These are phyloP conservation scores for Austroboletus festivus DNA, from an alignment of 768 basidiomycete species.

Conservation along the genomic window DNA sequence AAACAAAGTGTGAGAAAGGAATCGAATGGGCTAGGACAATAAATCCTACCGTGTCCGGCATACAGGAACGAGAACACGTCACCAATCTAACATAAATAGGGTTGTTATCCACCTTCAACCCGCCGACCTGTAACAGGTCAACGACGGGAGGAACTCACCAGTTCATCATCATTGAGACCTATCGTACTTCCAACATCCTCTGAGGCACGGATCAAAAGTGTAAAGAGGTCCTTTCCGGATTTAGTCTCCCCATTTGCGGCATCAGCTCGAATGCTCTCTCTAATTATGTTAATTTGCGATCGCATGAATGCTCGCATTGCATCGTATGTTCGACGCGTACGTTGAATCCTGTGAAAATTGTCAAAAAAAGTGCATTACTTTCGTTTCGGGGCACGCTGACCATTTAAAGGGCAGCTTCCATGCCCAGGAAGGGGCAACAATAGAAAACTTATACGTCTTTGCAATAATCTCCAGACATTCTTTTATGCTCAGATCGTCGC, in stretches of 20 bases:
- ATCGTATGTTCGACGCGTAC: slow-evolving; percentile 18
- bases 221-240: slow-evolving; percentile 10
- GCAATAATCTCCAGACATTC: slow-evolving; percentile 11
- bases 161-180: slow-evolving; percentile 12
- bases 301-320: slow-evolving; percentile 15
- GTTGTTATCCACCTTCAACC: background rate
- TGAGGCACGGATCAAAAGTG: slow-evolving; percentile 15
- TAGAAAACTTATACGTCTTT: background rate
- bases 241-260: background rate
- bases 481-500: slow-evolving; percentile 6
- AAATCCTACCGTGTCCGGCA: slow-evolving; percentile 50
- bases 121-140: background rate
- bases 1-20: background rate
- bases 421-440: slow-evolving; percentile 14
- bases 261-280: slow-evolving; percentile 4
- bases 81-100: slow-evolving; percentile 38
- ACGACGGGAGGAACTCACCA: slow-evolving; percentile 8
- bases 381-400: background rate
- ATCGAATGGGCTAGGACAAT: background rate
- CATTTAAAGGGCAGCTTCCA: slow-evolving; percentile 19
- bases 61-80: slow-evolving; percentile 50
- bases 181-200: slow-evolving; percentile 15
- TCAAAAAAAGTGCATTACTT: background rate
- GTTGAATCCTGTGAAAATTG: slow-evolving; percentile 12
- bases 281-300: slow-evolving; percentile 9